Percentiles rank a stretch among this genome's conserved stretches.
Conservation (phyloP, 106 monocot species). For the Dendrobium catenatum region DNA sequence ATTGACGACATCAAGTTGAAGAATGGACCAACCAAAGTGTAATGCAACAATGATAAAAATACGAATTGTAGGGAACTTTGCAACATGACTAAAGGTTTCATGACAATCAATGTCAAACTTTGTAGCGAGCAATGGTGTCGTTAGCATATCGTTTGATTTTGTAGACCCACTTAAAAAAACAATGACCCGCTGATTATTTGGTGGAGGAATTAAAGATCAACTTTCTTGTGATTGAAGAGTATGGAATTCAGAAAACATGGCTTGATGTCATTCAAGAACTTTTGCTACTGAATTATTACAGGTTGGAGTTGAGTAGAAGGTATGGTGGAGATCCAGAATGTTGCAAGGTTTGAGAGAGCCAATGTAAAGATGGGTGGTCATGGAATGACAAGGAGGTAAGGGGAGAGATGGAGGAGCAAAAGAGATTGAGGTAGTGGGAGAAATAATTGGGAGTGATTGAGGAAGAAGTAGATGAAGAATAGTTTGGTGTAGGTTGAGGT, state of each 20-base stretch:
- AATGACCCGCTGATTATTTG: background rate
- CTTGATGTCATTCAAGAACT: background rate
- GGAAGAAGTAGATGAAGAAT: too few relatives aligned
- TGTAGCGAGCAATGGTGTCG: background rate
- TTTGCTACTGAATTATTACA: background rate
- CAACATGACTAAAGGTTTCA: background rate
- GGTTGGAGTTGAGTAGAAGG: background rate
- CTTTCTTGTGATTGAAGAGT: background rate
- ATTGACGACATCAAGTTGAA: background rate
- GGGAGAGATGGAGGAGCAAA: too few relatives aligned
- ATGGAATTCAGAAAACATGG: background rate
- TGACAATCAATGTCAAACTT: background rate
- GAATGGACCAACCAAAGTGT: background rate
- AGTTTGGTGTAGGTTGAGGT: too few relatives aligned
- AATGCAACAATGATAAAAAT: background rate
- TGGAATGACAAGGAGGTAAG: too few relatives aligned
- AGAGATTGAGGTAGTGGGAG: too few relatives aligned
- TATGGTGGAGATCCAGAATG: too few relatives aligned
- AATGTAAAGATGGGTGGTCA: too few relatives aligned
- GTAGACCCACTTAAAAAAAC: background rate
- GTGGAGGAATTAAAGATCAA: background rate
- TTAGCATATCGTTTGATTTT: background rate
- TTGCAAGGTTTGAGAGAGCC: too few relatives aligned
- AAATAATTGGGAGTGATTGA: too few relatives aligned
- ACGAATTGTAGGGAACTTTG: background rate